phyloP scores from a whole-genome alignment of 1,139 yeast genomes.

The Scheffersomyces insectosa region DNA sequence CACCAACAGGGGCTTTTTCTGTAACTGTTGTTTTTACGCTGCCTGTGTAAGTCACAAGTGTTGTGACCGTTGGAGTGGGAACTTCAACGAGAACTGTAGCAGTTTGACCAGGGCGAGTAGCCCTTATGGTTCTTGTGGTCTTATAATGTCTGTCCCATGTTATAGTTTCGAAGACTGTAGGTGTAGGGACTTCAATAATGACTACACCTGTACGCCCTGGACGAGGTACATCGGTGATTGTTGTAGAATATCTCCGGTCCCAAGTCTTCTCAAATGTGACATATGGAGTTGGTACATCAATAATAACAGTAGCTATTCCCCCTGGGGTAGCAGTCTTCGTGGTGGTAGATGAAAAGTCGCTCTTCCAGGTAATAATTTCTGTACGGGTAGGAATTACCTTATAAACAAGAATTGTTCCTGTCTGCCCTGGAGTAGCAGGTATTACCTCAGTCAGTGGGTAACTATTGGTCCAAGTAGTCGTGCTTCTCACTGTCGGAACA shows the following conservation, averaged over 20 bases:
- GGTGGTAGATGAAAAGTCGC: too few species aligned
- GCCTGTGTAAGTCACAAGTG: conserved; percentile 12
- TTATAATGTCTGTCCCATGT: too few species aligned
- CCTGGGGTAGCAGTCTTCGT: conserved; percentile 6
- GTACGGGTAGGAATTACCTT: conserved; percentile 6
- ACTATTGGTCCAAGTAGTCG: conserved; percentile 8
- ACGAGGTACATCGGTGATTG: too few species aligned
- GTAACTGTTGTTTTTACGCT: conserved; percentile 9
- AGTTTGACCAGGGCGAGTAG: too few species aligned
- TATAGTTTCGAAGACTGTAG: too few species aligned
- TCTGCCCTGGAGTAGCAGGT: conserved; percentile 1
- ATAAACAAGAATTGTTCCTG: conserved; percentile 8
- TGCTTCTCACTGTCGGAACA: conserved; percentile 11
- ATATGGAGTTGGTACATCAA: too few species aligned
- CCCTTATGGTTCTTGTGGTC: too few species aligned
- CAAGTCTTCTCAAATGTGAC: too few species aligned
- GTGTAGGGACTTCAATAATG: conserved; percentile 6
- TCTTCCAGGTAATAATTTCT: too few species aligned
- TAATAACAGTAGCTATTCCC: conserved; percentile 7
- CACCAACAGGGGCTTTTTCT: conserved; percentile 3
- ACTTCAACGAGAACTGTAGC: conserved; percentile 11
- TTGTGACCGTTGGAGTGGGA: conserved; percentile 11
- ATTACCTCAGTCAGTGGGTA: conserved; percentile 1
- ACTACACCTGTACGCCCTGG: conserved; percentile 18
- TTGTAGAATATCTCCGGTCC: too few species aligned